These are phyloP conservation scores for Pleurotus salmoneostramineus DNA, from an alignment of 768 basidiomycete species.

Conservation along the genomic window DNA sequence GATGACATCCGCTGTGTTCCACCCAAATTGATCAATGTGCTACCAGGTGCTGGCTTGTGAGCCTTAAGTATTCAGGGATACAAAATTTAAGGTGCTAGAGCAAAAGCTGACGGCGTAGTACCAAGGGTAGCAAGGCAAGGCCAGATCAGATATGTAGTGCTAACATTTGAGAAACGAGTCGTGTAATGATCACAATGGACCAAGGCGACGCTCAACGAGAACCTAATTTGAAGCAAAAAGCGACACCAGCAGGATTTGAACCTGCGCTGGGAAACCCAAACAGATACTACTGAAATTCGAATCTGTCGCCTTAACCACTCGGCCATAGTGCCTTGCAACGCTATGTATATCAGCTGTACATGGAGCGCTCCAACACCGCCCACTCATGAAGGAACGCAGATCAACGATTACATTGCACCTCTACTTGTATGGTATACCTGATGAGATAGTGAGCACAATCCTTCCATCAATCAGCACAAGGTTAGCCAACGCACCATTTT, in stretches of 20 bases:
- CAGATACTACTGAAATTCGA: constrained; percentile 36
- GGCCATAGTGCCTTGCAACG: constrained; percentile 49
- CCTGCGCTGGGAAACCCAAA: constrained; percentile 29
- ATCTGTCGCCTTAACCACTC: constrained; percentile 80
- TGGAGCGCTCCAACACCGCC: background rate
- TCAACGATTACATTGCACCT: background rate
- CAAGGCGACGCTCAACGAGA: too few species aligned
- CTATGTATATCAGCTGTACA: background rate
- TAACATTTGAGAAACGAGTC: too few species aligned
- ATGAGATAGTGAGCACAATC: background rate
- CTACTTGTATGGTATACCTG: constrained; percentile 45
- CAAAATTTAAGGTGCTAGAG: too few species aligned
- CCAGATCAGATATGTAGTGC: too few species aligned
- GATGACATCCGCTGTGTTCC: too few species aligned
- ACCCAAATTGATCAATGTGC: too few species aligned
- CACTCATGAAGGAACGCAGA: background rate
- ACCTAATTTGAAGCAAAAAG: constrained; percentile 3
- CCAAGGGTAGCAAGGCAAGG: too few species aligned
- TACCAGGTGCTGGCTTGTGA: too few species aligned
- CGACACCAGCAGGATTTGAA: constrained; percentile 34
- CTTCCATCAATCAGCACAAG: too few species aligned
- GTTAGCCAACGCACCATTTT: constrained; percentile 29
- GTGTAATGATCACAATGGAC: too few species aligned
- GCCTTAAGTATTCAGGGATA: too few species aligned
- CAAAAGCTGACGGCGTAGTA: too few species aligned